Conservation (phyloP, 306 rosid genomes). For the Fragaria nilgerrensis region DNA sequence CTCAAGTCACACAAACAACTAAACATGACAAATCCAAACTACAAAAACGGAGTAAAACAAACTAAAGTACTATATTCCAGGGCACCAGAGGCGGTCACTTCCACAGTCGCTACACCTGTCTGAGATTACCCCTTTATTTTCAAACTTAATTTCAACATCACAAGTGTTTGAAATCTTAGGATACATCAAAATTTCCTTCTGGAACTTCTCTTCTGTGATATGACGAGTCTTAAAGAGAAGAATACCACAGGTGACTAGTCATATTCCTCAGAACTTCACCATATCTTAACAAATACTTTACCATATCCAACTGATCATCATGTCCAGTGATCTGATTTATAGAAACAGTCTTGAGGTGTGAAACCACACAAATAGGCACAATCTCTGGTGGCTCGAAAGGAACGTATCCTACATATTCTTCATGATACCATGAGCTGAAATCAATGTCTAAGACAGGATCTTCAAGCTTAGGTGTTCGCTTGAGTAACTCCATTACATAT, state of each 20-base stretch:
- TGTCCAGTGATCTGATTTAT: neutral
- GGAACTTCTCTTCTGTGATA: neutral
- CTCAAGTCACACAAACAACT: too few species aligned
- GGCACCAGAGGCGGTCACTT: too few species aligned
- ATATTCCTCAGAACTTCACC: neutral
- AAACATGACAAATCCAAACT: too few species aligned
- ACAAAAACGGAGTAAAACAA: neutral
- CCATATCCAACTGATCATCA: neutral
- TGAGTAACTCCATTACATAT: neutral
- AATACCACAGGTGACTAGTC: neutral
- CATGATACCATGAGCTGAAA: neutral
- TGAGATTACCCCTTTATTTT: neutral
- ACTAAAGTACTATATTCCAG: neutral
- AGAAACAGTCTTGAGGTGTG: neutral
- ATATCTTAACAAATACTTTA: neutral
- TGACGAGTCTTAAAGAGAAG: neutral
- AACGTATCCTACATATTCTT: neutral
- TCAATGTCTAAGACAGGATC: neutral
- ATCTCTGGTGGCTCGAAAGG: neutral
- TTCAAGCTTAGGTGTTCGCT: neutral
- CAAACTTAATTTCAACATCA: neutral
- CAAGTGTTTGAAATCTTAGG: neutral
- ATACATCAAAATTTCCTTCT: neutral
- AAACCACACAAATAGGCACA: neutral
- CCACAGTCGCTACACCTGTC: too few species aligned